Evolutionary conservation across 2,329 filamentous ascomycete genomes (phyloP), one percentile per base, ranked within the genome.

Genomic region (Hypoxylon sp.): DNA sequence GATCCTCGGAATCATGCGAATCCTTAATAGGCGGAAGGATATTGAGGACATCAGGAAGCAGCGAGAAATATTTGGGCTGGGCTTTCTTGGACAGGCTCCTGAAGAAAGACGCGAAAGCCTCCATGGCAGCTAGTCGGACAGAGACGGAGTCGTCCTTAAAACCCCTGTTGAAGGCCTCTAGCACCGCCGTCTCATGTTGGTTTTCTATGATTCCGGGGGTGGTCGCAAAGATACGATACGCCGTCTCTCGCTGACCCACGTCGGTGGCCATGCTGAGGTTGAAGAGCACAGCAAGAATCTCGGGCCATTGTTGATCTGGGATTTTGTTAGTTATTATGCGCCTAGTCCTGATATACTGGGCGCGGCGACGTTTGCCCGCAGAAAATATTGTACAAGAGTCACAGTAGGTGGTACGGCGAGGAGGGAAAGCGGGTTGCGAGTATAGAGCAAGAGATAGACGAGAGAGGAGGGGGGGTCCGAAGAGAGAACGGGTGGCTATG

Each of bases 21-120:
- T 97, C 92, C 77, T 97, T 97, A 74, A 99, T 88, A 1, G 95
- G 95, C 6, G 93, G 92, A 3, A 99, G 83, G 57, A 97, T 93
- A 74, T 97, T 97, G 56, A 99, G 87, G 35, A 99, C 89, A 66
- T 97, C 92, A 17, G 93, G 91, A 18, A 98, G 87, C 8, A 99
- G 84, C 5, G 84, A 78, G 73, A 89, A 96, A 79, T 96, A 99
- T 75, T 96, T 97, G 59, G 85, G 78, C 75, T 97, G 93, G 13
- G 85, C 84, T 77, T 96, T 97, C 80, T 96, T 97, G 72, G 80
- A 84, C 67, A 98, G 86, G 55, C 89, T 95, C 66, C 91, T 86
- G 83, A 99, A 99, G 79, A 99, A 98, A 2, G 93, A 88, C 15
- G 94, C 90, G 73, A 99, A 99, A 6, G 95, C 95, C 73, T 97